Percentiles rank a stretch among this genome's conserved stretches.
These are phyloP conservation scores for Epichloe hybrida DNA, from an alignment of 2,329 filamentous ascomycete species.

Conservation along the genomic window DNA sequence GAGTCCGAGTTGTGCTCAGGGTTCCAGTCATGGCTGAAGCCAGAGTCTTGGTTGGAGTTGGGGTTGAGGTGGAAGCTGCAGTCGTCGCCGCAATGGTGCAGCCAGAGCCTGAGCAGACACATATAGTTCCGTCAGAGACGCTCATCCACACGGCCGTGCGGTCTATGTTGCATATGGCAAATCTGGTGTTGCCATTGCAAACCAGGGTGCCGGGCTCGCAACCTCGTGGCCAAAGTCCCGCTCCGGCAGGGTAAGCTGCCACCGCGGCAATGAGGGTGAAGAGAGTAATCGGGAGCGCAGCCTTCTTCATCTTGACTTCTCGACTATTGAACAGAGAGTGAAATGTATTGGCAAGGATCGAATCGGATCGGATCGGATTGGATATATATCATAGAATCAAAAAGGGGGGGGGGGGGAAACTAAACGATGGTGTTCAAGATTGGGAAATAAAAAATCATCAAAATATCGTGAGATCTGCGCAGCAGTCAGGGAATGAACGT, in stretches of 20 bases:
- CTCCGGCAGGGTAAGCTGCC: conserved; percentile 1
- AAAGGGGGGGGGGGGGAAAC: not conserved
- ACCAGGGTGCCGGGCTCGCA: conserved; percentile 1
- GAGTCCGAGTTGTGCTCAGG: not conserved
- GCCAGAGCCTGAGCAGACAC: not conserved
- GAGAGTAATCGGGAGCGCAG: not conserved
- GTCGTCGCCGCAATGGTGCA: not conserved
- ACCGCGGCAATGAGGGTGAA: not conserved
- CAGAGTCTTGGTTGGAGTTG: too few relatives aligned
- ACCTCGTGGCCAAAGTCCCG: not conserved
- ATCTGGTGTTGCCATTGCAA: conserved; percentile 1
- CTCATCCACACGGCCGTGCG: not conserved
- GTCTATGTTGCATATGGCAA: not conserved
- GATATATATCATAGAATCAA: not conserved
- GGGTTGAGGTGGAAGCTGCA: not conserved
- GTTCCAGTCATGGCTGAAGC: too few relatives aligned
- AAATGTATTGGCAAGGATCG: not conserved
- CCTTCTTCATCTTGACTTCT: not conserved
- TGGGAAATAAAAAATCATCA: not conserved
- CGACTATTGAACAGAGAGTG: not conserved
- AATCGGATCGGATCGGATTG: not conserved
- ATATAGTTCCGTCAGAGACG: not conserved
- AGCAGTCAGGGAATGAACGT: not conserved
- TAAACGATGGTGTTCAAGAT: not conserved
- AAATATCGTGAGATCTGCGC: not conserved